Evolutionary conservation across 495 filamentous ascomycete species (phyloP).

Genomic region (Penicillium cataractarum): DNA sequence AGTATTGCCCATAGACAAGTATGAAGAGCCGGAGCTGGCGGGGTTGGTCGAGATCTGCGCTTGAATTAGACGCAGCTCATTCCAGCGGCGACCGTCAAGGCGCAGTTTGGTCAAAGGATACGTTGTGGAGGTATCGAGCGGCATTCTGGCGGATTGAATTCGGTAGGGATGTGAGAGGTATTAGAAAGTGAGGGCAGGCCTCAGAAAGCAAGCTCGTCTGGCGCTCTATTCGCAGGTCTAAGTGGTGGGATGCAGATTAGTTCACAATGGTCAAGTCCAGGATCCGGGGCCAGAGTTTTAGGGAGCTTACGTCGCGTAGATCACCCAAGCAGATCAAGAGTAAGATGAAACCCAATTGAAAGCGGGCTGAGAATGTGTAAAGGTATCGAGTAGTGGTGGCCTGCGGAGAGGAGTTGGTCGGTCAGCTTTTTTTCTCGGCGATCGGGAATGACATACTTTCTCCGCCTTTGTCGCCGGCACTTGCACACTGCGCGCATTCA

Average conservation of each 20-base stretch:
- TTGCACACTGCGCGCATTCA: neutral
- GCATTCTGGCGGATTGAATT: conserved; percentile 58
- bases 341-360: conserved; percentile 6
- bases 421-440: conserved; percentile 26
- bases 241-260: conserved; percentile 14
- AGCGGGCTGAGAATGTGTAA: neutral
- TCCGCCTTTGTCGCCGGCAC: conserved; percentile 16
- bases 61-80: conserved; percentile 88
- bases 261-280: neutral
- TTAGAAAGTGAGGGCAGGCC: neutral
- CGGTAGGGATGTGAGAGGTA: neutral
- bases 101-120: conserved; percentile 86
- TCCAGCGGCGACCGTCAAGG: conserved; percentile 95
- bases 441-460: conserved; percentile 29
- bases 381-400: conserved; percentile 7
- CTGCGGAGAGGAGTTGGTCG: conserved; percentile 13
- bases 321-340: neutral
- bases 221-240: conserved; percentile 1
- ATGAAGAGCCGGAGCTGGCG: conserved; percentile 85
- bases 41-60: conserved; percentile 91
- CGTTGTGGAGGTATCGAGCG: conserved; percentile 81
- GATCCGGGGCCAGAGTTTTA: neutral
- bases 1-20: conserved; percentile 95
- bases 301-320: neutral
- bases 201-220: conserved; percentile 12